Evolutionary conservation across 805 yeast species (phyloP).

Genomic region (Cyberlindnera mycetangii): DNA sequence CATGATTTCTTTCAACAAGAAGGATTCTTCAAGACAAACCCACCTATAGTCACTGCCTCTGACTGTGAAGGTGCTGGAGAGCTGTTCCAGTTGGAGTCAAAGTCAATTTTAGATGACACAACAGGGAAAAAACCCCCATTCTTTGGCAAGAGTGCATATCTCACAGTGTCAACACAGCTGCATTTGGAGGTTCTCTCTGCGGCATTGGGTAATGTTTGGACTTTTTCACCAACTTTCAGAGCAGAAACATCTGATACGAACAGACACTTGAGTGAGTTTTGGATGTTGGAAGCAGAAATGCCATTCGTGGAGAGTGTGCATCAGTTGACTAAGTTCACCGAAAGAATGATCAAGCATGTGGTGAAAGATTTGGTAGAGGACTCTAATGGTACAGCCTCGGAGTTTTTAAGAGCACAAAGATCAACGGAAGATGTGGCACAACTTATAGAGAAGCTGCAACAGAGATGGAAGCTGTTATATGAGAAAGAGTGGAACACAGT

Average conservation of each 20-base stretch:
- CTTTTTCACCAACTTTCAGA: constrained; percentile 86
- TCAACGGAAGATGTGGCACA: constrained; percentile 35
- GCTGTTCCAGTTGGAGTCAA: constrained; percentile 57
- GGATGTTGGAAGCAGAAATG: constrained; percentile 96
- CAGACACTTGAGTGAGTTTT: constrained; percentile 89
- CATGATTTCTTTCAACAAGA: constrained; percentile 49
- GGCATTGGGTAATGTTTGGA: constrained; percentile 80
- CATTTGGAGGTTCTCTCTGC: constrained; percentile 81
- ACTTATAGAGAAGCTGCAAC: constrained; percentile 29
- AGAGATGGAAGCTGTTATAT: constrained; percentile 60
- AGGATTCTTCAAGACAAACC: constrained; percentile 68
- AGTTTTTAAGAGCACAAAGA: constrained; percentile 33
- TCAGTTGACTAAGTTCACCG: constrained; percentile 65
- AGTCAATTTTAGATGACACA: constrained; percentile 14
- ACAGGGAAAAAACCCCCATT: constrained; percentile 34
- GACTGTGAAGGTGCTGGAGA: constrained; percentile 99
- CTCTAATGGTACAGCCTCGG: constrained; percentile 24
- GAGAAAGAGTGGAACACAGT: constrained; percentile 60
- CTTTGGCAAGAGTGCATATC: constrained; percentile 63
- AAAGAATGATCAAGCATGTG: constrained; percentile 61
- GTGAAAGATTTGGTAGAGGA: constrained; percentile 32
- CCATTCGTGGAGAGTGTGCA: constrained; percentile 57
- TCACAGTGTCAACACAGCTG: constrained; percentile 90
- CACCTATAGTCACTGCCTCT: constrained; percentile 83
- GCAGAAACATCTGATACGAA: constrained; percentile 92